Base-by-base conservation (phyloP, 2,329 filamentous ascomycete genomes). In the Graphilbum ipis-grandicollis region DNA sequence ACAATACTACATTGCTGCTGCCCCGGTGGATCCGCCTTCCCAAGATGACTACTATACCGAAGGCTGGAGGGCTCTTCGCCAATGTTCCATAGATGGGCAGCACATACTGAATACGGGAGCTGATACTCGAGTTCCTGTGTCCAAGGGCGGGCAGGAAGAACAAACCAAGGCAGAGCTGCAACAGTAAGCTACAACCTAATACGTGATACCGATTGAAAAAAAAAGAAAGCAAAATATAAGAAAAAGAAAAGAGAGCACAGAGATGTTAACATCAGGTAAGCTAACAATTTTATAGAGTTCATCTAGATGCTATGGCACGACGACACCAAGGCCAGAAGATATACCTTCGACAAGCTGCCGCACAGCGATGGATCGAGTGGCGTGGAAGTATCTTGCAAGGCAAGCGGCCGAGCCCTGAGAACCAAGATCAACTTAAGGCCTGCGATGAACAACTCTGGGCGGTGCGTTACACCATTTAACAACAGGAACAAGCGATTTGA, bases 281-380 rank as follows among this genome's bases (percentile, higher is more conserved):
- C n/a, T n/a, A n/a, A n/a, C n/a, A n/a, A n/a, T n/a, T n/a, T n/a
- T n/a, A 28, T 19, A 74, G 71, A 47, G 61, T 75, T 40, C 56
- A 66, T 34, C 58, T 77, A 30, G 73, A 78, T 46, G 68, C 71
- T 18, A 72, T 65, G 46, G 60, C 71, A 9, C 62, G 73, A 46
- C 62, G 73, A 36, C 73, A 77, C 52, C 68, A 75, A 47, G 71
- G 58, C 21, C 71, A 74, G 45, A 77, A 75, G 57, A 77, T 77
- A 45, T 73, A 69, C 45, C 57, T 72, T 40, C 63, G 71, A 25
- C 73, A 77, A 50, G 59, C 57, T 19, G 71, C 70, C 21, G 71
- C 68, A 26, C 68, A 72, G 52, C 56, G 63, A 46, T 77, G 73
- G 71, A 52, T 75, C 40, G 58, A 65, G 41, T 63, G 60, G 50